Evolutionary conservation across 192 early-diverging fungal species (phyloP), one percentile per base, ranked within the genome.

Genomic region (Backusella sp.): DNA sequence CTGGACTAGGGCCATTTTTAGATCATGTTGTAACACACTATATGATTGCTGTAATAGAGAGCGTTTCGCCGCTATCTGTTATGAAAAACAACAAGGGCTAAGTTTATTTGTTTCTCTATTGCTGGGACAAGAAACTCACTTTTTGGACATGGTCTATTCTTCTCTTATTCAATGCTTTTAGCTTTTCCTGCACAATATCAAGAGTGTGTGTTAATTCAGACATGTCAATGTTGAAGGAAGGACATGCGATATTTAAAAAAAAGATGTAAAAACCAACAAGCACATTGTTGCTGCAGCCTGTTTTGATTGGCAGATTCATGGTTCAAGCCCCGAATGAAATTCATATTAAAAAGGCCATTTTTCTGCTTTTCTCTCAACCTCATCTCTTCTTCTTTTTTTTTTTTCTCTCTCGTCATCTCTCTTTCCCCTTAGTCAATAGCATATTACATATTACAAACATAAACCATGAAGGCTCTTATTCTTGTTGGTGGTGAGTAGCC

Each of bases 391-490:
- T 3, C 12, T 26, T 3, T 23, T 23, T 59, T 21, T 26, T 59
- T 21, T 59, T 14, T 23, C 26, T 59, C 11, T 0, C 21, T 56
- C n/a, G 11, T 56, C 19, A 53, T 23, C n/a, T 59, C 3, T 59
- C 7, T 59, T 12, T 11, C 21, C 21, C 23, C 9, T 59, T 49
- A 49, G 8, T 59, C 53, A 23, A 59, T 59, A 59, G 21, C 19
- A 56, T 67, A 44, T 41, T 37, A 42, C 2, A 39, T 49, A 14
- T 71, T 26, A 21, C 1, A 36, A 53, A 9, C 39, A 32, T 30
- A 9, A 21, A 1, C 34, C 36, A 73, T 94, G 92, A 94, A 94
- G 81, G 92, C 92, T 69, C 89, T 94, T 85, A 92, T 94, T 88
- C 92, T 94, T 69, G 92, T 94, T 77, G 92, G 92, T 82, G 92